Conservation (phyloP, 768 basidiomycete genomes). For the Mycena crocata region DNA sequence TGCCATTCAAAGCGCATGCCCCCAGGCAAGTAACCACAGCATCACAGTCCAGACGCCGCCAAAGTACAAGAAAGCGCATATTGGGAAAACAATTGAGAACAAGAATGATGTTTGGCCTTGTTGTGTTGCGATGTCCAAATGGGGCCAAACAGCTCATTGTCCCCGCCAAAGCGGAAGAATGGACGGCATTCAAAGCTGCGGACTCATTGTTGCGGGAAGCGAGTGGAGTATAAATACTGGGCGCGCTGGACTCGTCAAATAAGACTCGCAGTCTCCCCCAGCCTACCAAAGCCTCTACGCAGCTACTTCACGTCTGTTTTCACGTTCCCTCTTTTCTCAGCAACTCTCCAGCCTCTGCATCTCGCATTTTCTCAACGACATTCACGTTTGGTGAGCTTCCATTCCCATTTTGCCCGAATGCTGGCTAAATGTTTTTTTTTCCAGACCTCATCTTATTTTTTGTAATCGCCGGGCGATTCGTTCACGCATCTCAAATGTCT, state of each 20-base stretch:
- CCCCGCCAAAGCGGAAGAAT: background rate
- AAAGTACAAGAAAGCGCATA: background rate
- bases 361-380: background rate
- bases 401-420: background rate
- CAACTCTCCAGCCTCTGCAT: slow-evolving; percentile 19
- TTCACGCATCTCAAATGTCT: slow-evolving; percentile 17
- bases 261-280: slow-evolving; percentile 20
- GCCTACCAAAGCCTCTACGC: slow-evolving; percentile 4
- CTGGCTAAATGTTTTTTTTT: background rate
- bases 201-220: background rate
- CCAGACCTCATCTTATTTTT: slow-evolving; percentile 9
- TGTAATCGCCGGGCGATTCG: slow-evolving; percentile 20
- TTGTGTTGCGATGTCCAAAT: background rate
- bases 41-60: too few relatives aligned
- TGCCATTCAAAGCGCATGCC: too few relatives aligned
- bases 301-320: slow-evolving; percentile 16
- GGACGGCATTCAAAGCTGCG: background rate
- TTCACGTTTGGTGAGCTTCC: slow-evolving; percentile 6
- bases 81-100: slow-evolving; percentile 15
- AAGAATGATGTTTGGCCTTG: slow-evolving; percentile 9
- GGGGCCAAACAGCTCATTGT: background rate
- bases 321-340: slow-evolving; percentile 20
- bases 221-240: slow-evolving; percentile 11
- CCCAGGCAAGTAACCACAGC: too few relatives aligned
- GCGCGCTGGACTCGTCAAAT: background rate